phyloP scores from a whole-genome alignment of 441 rosid species.

The Gossypium davidsonii region DNA sequence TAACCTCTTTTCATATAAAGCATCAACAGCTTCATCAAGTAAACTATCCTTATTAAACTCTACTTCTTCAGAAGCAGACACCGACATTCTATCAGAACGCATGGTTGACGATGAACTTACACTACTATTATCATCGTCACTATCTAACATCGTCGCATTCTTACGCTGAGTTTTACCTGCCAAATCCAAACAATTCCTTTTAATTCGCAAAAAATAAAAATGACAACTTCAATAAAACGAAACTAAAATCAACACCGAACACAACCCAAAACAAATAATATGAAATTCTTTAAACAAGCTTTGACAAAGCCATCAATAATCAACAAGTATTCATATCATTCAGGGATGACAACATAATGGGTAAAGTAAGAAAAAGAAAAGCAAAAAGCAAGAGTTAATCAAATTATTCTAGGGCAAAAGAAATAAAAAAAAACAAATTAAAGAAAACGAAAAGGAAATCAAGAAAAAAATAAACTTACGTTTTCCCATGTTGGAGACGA shows the following conservation, averaged over 20 bases:
- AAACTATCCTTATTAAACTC: slow-evolving; percentile 52
- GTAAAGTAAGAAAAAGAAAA: not conserved
- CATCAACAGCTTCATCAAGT: slow-evolving; percentile 81
- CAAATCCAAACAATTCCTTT: not conserved
- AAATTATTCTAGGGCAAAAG: not conserved
- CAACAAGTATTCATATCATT: not conserved
- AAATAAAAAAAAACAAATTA: not conserved
- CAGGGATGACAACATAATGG: not conserved
- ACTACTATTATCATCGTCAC: slow-evolving; percentile 73
- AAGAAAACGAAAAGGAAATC: not conserved
- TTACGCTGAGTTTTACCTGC: slow-evolving; percentile 57
- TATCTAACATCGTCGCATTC: slow-evolving; percentile 48
- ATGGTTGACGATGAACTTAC: slow-evolving; percentile 64
- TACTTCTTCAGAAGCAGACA: slow-evolving; percentile 48
- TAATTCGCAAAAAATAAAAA: not conserved
- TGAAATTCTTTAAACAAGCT: not conserved
- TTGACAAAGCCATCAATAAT: not conserved
- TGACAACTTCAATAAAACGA: not conserved
- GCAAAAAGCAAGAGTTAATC: not conserved
- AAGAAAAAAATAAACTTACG: slow-evolving; percentile 35
- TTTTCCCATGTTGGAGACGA: slow-evolving; percentile 53
- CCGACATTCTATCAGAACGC: slow-evolving; percentile 52
- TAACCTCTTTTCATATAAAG: slow-evolving; percentile 77
- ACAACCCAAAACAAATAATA: not conserved
- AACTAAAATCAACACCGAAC: not conserved